phyloP scores from a whole-genome alignment of 352 stramenopile genomes.

The Aphanomyces stellatus region DNA sequence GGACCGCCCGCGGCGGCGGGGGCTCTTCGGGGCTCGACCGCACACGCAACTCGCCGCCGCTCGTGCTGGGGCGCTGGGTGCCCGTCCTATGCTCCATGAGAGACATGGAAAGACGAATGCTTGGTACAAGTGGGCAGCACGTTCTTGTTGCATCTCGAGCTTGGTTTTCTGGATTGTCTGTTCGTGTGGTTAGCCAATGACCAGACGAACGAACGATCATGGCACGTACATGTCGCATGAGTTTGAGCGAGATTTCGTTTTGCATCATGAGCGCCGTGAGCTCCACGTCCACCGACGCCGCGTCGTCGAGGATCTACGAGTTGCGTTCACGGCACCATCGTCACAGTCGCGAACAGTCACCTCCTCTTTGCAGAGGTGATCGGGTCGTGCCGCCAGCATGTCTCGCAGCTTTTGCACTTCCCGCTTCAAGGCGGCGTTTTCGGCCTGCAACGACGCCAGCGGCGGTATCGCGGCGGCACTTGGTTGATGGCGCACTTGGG shows the following conservation, averaged over 20 bases:
- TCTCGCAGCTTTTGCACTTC: constrained; percentile 21
- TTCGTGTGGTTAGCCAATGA: not conserved
- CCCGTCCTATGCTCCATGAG: not conserved
- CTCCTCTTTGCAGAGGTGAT: constrained; percentile 18
- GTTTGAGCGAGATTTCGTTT: constrained; percentile 74
- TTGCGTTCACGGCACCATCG: too few species aligned
- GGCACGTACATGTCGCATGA: constrained; percentile 62
- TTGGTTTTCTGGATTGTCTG: constrained; percentile 21
- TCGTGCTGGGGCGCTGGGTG: constrained; percentile 6
- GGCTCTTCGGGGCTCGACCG: not conserved
- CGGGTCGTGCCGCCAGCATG: not conserved
- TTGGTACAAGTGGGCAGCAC: constrained; percentile 1
- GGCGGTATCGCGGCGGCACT: too few species aligned
- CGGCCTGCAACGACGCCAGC: constrained; percentile 22
- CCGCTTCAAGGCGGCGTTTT: constrained; percentile 39
- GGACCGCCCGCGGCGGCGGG: not conserved
- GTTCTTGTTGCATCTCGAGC: constrained; percentile 14
- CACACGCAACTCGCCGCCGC: not conserved
- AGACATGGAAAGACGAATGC: not conserved
- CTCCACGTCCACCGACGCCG: constrained; percentile 59
- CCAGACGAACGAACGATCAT: not conserved
- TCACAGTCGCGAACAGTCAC: too few species aligned
- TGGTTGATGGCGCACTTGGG: constrained; percentile 19
- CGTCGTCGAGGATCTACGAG: constrained; percentile 57
- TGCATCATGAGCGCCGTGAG: constrained; percentile 77